A percentile compares a stretch with the other conserved stretches of the same genome.
Conservation (phyloP, 331 rosid genomes). For the Arachis monticola region DNA sequence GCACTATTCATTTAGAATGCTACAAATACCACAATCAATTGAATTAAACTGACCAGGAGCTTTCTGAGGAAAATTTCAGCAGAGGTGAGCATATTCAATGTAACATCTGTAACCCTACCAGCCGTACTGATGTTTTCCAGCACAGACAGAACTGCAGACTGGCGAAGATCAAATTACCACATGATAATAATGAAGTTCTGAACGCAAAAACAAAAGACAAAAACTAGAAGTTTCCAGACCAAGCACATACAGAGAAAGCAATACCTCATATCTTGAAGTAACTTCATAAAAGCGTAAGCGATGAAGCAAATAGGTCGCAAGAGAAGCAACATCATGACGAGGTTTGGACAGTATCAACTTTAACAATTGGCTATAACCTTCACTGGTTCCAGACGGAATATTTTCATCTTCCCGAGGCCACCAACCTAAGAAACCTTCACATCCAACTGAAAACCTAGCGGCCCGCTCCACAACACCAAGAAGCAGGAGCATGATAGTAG, state of each 20-base stretch:
- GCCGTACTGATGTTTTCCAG: constrained; percentile 65
- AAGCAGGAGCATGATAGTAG: constrained; percentile 68
- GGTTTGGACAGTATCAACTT: constrained; percentile 83
- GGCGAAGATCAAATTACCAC: constrained; percentile 57
- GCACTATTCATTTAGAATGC: constrained; percentile 25
- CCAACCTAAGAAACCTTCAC: constrained; percentile 98
- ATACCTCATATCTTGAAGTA: constrained; percentile 92
- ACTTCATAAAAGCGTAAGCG: constrained; percentile 92
- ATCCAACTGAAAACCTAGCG: constrained; percentile 83
- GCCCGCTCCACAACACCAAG: constrained; percentile 93
- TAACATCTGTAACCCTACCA: constrained; percentile 69
- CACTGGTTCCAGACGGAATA: constrained; percentile 71
- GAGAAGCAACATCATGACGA: constrained; percentile 92
- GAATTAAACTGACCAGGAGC: constrained; percentile 82
- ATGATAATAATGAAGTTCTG: constrained; percentile 40
- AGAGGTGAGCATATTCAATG: constrained; percentile 71
- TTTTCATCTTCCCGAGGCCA: constrained; percentile 93
- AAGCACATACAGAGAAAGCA: constrained; percentile 40
- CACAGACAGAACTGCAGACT: constrained; percentile 86
- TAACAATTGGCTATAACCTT: constrained; percentile 81
- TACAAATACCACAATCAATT: constrained; percentile 40
- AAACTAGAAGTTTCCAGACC: constrained; percentile 20
- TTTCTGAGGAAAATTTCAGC: constrained; percentile 72
- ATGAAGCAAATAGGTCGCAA: constrained; percentile 80
- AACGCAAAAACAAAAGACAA: constrained; percentile 10